A percentile compares a stretch with the other conserved stretches of the same genome.
Conservation (phyloP, 441 rosid species). For the Pelargonium myrrhifolium region DNA sequence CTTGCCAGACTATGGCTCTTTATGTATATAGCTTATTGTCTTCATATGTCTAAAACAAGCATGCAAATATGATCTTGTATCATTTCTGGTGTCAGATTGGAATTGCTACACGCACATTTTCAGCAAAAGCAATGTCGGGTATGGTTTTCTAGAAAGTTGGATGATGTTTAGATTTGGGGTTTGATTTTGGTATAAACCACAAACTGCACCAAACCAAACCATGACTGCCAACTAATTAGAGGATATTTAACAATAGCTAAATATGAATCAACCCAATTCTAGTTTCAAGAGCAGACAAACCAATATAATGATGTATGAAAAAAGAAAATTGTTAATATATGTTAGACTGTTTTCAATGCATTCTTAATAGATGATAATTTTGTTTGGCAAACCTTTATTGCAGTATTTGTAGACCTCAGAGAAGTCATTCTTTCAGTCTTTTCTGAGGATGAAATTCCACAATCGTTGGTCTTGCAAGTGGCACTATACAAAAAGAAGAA, state of each 20-base stretch:
- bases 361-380: background rate
- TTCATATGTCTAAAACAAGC: background rate
- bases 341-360: background rate
- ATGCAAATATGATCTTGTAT: background rate
- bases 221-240: background rate
- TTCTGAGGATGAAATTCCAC: slow-evolving; percentile 27
- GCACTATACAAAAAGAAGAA: slow-evolving; percentile 25
- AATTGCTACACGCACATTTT: background rate
- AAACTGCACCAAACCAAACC: background rate
- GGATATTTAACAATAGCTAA: background rate
- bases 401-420: slow-evolving; percentile 42
- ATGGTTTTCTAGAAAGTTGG: background rate
- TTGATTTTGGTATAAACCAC: background rate
- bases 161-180: background rate
- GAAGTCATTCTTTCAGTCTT: slow-evolving; percentile 44
- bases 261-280: background rate
- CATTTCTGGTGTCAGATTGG: background rate
- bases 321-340: background rate
- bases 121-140: background rate
- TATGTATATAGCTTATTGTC: background rate
- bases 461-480: slow-evolving; percentile 29
- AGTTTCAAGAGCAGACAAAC: background rate
- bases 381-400: slow-evolving; percentile 36
- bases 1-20: background rate
- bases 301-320: background rate